Percentiles rank a stretch among this genome's conserved stretches.
Conservation (phyloP, 108 stramenopile genomes). For the Nitzschia palea region DNA sequence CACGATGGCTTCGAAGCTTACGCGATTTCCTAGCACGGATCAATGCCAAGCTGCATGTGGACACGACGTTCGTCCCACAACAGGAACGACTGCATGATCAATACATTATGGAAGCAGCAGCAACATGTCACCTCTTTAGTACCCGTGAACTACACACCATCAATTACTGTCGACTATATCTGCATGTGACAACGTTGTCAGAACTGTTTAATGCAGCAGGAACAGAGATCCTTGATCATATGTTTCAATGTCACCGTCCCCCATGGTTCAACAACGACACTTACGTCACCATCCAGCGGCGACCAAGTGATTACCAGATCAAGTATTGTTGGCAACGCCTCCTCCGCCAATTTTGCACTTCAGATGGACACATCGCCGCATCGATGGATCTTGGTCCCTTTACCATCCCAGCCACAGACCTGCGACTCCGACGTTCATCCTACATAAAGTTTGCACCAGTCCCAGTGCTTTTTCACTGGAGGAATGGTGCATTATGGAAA, state of each 20-base stretch:
- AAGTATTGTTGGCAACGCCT: background rate
- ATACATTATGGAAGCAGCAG: conserved; percentile 1
- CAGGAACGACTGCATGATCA: background rate
- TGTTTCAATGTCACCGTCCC: background rate
- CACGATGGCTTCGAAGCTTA: background rate
- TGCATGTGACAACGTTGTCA: background rate
- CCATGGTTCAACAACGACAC: background rate
- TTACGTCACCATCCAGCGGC: background rate
- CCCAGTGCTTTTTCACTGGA: background rate
- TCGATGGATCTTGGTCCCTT: background rate
- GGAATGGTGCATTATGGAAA: background rate
- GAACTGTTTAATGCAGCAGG: background rate
- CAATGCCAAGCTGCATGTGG: background rate
- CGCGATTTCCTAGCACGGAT: background rate
- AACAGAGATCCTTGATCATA: background rate
- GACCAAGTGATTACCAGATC: background rate
- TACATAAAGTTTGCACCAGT: background rate
- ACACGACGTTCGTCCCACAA: background rate
- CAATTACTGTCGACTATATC: conserved; percentile 9
- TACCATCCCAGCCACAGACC: background rate
- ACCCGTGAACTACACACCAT: background rate
- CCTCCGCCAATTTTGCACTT: background rate
- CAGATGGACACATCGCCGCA: background rate
- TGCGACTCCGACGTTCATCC: background rate
- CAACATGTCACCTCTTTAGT: no score